These are phyloP conservation scores for Kalmusia sp. DNA, from an alignment of 2,329 filamentous ascomycete species.

Conservation along the genomic window DNA sequence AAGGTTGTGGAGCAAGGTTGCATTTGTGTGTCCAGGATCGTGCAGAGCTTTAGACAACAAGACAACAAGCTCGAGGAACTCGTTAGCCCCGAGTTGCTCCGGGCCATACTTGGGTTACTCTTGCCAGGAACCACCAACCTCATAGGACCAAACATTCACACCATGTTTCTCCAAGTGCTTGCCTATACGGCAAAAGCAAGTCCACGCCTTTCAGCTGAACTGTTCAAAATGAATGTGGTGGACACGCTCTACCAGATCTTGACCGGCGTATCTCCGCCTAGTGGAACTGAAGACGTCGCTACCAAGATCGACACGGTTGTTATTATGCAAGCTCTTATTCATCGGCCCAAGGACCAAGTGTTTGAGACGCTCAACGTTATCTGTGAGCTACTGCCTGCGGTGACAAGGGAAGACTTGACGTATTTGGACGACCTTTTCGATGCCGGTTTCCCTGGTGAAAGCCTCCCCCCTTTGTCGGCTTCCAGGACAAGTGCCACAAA, in stretches of 20 bases:
- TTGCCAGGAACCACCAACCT: slow-evolving; percentile 94
- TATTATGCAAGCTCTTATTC: slow-evolving; percentile 98
- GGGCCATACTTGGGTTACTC: slow-evolving; percentile 83
- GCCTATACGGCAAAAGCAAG: slow-evolving; percentile 91
- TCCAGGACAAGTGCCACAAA: slow-evolving; percentile 61
- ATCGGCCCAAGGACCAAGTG: slow-evolving; percentile 92
- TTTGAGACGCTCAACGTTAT: slow-evolving; percentile 98
- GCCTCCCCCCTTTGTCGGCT: slow-evolving; percentile 50
- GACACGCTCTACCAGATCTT: slow-evolving; percentile 97
- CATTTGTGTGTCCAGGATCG: slow-evolving; percentile 91
- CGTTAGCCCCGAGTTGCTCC: slow-evolving; percentile 85
- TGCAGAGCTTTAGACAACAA: slow-evolving; percentile 94
- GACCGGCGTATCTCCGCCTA: slow-evolving; percentile 91
- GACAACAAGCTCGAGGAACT: slow-evolving; percentile 89
- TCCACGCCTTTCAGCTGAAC: slow-evolving; percentile 82
- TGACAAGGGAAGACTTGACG: slow-evolving; percentile 65
- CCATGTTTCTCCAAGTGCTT: slow-evolving; percentile 90
- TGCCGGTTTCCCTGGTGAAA: slow-evolving; percentile 56
- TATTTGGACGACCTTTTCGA: slow-evolving; percentile 59
- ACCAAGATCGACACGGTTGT: slow-evolving; percentile 94
- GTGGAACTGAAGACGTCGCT: slow-evolving; percentile 76
- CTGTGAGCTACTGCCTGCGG: slow-evolving; percentile 85
- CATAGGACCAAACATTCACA: slow-evolving; percentile 93
- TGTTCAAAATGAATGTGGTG: slow-evolving; percentile 96
- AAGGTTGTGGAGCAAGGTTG: slow-evolving; percentile 97